These are phyloP conservation scores for Fraxinus xanthoxyloides DNA, from an alignment of 305 asterid genomes.

Conservation along the genomic window DNA sequence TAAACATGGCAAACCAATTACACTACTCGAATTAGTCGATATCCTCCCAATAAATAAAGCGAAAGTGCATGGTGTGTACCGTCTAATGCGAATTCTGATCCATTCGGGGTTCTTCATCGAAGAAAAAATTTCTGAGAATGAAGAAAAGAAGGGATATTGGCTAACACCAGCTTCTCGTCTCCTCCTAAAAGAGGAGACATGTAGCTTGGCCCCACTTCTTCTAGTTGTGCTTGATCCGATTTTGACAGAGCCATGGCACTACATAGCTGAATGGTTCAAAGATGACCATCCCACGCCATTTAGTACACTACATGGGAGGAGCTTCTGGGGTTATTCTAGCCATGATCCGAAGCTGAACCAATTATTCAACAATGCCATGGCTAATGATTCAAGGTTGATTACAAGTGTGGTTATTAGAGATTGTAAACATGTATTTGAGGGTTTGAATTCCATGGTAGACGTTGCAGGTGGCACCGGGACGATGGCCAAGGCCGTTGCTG, in stretches of 20 bases:
- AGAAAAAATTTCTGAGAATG: neutral
- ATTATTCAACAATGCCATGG: conserved; percentile 43
- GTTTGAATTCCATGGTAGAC: conserved; percentile 31
- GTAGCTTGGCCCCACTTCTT: neutral
- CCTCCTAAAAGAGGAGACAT: conserved; percentile 27
- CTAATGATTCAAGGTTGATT: conserved; percentile 26
- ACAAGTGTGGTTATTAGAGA: conserved; percentile 14
- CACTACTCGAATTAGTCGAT: conserved; percentile 25
- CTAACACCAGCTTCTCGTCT: conserved; percentile 28
- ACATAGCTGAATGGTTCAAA: conserved; percentile 32
- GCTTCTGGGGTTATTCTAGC: conserved; percentile 25
- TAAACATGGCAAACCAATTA: conserved; percentile 36
- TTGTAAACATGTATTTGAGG: conserved; percentile 24
- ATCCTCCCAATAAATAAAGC: conserved; percentile 27
- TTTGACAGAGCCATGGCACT: conserved; percentile 27
- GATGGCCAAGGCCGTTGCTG: conserved; percentile 25
- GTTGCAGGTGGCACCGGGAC: conserved; percentile 43
- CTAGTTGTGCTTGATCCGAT: conserved; percentile 22
- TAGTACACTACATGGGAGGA: conserved; percentile 19
- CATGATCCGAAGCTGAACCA: conserved; percentile 13
- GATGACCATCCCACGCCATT: conserved; percentile 15
- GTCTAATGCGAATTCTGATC: conserved; percentile 31
- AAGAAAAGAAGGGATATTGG: conserved; percentile 19
- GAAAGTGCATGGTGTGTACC: conserved; percentile 23
- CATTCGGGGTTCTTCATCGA: conserved; percentile 29